phyloP scores from a whole-genome alignment of 2,329 filamentous ascomycete species.

The Incumbomyces delicatus region DNA sequence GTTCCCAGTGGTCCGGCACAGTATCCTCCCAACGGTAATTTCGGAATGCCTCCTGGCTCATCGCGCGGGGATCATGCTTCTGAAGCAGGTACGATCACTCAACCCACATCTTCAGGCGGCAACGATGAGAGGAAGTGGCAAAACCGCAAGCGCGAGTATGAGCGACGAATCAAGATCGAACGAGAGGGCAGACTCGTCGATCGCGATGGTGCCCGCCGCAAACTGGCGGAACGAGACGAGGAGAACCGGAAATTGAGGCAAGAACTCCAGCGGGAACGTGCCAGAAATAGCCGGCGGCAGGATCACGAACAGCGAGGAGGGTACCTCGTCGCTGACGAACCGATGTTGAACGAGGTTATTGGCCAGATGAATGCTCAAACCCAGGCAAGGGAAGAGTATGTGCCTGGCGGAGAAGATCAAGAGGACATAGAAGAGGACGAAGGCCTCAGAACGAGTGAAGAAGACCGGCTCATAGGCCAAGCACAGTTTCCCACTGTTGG shows the following conservation, averaged over 20 bases:
- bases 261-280: conserved; percentile 51
- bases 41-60: conserved; percentile 12
- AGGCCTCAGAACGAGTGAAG: neutral
- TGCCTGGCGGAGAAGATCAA: neutral
- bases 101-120: neutral
- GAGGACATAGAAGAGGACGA: conserved; percentile 1
- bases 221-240: conserved; percentile 64
- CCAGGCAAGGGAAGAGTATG: neutral
- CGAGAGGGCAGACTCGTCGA: conserved; percentile 78
- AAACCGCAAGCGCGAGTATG: conserved; percentile 73
- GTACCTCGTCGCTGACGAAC: conserved; percentile 5
- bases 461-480: conserved; percentile 5
- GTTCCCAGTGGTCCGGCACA: conserved; percentile 17
- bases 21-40: conserved; percentile 18
- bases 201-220: conserved; percentile 68
- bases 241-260: conserved; percentile 63
- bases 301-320: conserved; percentile 1
- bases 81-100: neutral
- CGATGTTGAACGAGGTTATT: conserved; percentile 5
- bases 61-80: neutral
- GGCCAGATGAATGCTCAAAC: conserved; percentile 2
- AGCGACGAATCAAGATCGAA: conserved; percentile 80
- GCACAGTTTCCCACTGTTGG: conserved; percentile 3
- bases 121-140: conserved; percentile 68
- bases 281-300: neutral